These are phyloP conservation scores for Eucalyptus curtisii DNA, from an alignment of 345 rosid genomes.

Conservation along the genomic window DNA sequence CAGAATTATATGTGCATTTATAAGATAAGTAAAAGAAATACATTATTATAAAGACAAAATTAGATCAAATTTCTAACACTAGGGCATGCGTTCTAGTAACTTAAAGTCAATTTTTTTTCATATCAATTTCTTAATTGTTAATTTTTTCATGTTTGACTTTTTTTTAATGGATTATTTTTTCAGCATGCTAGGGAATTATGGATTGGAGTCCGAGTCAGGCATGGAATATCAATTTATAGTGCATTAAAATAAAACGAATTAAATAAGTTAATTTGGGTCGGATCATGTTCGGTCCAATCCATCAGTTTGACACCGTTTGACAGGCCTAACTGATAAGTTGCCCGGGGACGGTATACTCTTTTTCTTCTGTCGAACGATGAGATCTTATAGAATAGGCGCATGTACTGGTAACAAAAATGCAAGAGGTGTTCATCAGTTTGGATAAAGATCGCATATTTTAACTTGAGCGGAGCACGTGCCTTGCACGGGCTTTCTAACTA, in stretches of 20 bases:
- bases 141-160: too few species aligned
- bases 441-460: neutral
- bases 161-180: too few species aligned
- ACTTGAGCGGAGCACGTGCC: neutral
- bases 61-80: neutral
- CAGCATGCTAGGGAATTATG: neutral
- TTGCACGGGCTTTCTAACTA: neutral
- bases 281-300: neutral
- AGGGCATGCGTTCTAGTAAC: neutral
- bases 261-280: neutral
- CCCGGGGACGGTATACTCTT: neutral
- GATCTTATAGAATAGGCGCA: neutral
- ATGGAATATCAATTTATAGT: too few species aligned
- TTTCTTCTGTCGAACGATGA: neutral
- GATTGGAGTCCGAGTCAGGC: neutral
- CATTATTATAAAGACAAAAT: neutral
- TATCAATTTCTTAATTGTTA: neutral
- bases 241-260: too few species aligned
- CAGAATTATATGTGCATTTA: neutral
- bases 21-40: too few species aligned
- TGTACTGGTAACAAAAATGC: neutral
- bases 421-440: neutral
- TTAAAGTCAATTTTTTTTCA: too few species aligned
- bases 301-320: too few species aligned
- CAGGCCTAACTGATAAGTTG: too few species aligned